These are phyloP conservation scores for Amanita inopinata DNA, from an alignment of 768 basidiomycete species.

Conservation along the genomic window DNA sequence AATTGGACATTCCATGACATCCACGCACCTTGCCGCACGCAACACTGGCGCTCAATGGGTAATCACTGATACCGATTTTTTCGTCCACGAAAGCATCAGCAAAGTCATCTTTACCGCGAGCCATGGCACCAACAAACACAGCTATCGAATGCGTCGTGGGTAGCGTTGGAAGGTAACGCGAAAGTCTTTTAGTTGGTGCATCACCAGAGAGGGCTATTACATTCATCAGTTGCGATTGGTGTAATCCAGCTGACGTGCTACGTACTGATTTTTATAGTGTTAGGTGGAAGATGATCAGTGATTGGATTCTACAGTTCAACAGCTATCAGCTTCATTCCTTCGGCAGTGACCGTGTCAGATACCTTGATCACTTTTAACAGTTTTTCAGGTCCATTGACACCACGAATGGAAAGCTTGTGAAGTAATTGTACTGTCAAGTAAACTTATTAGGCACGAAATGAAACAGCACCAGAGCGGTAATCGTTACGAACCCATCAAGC, in stretches of 20 bases:
- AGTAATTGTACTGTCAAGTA: slow-evolving; percentile 76
- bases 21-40: slow-evolving; percentile 89
- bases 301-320: slow-evolving; percentile 70
- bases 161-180: slow-evolving; percentile 74
- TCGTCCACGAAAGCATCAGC: slow-evolving; percentile 92
- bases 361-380: slow-evolving; percentile 96
- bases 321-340: slow-evolving; percentile 7
- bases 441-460: neutral
- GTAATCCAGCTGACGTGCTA: slow-evolving; percentile 14
- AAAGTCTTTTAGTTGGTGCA: slow-evolving; percentile 70
- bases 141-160: slow-evolving; percentile 85
- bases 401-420: slow-evolving; percentile 90
- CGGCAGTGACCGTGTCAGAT: slow-evolving; percentile 14
- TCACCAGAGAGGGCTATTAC: slow-evolving; percentile 82
- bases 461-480: neutral
- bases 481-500: slow-evolving; percentile 89
- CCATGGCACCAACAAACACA: slow-evolving; percentile 98
- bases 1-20: slow-evolving; percentile 6
- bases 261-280: slow-evolving; percentile 93
- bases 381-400: slow-evolving; percentile 95
- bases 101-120: slow-evolving; percentile 91
- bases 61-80: slow-evolving; percentile 95
- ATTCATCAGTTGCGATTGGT: slow-evolving; percentile 5
- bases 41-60: slow-evolving; percentile 84
- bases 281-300: slow-evolving; percentile 86